Evolutionary conservation across 2,329 filamentous ascomycete species (phyloP).

Genomic region (Aphanocladium album): DNA sequence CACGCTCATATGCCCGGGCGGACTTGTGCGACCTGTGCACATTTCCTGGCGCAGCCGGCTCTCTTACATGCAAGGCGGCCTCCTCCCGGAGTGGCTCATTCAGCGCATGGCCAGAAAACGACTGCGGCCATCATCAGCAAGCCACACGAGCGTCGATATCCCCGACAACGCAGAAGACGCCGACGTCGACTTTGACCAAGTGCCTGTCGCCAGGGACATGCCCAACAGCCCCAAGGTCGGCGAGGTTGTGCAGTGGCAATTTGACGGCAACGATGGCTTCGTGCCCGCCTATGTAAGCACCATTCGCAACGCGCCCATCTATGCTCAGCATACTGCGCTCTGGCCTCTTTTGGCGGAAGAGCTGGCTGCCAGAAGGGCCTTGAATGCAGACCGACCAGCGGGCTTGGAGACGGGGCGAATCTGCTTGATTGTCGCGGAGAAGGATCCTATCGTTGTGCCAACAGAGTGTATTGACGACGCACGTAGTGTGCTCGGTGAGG

Average conservation of each 20-base stretch:
- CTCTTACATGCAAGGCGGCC: constrained; percentile 51
- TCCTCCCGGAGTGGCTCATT: constrained; percentile 56
- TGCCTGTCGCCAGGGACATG: constrained; percentile 46
- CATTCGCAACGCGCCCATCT: constrained; percentile 65
- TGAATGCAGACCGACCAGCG: constrained; percentile 23
- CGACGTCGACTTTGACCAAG: constrained; percentile 39
- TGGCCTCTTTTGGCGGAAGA: constrained; percentile 55
- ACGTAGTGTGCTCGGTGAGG: constrained; percentile 49
- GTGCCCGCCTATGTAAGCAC: constrained; percentile 65
- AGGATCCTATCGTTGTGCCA: constrained; percentile 62
- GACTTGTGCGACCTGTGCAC: constrained; percentile 60
- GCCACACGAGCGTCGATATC: constrained; percentile 30
- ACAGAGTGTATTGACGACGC: constrained; percentile 61
- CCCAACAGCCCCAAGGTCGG: constrained; percentile 51
- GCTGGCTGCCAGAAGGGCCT: constrained; percentile 28
- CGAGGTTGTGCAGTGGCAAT: constrained; percentile 64
- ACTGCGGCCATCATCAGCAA: constrained; percentile 38
- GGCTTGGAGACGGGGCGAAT: constrained; percentile 46
- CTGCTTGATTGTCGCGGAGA: constrained; percentile 59
- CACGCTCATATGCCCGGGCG: constrained; percentile 62
- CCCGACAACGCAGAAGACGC: constrained; percentile 35
- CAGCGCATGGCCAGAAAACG: constrained; percentile 47
- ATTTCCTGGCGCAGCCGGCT: constrained; percentile 57
- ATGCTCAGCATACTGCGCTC: constrained; percentile 49
- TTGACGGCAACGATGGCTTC: constrained; percentile 61